Conservation (phyloP, 192 early-diverging fungal genomes). For the Gorgonomyces haynaldii region DNA sequence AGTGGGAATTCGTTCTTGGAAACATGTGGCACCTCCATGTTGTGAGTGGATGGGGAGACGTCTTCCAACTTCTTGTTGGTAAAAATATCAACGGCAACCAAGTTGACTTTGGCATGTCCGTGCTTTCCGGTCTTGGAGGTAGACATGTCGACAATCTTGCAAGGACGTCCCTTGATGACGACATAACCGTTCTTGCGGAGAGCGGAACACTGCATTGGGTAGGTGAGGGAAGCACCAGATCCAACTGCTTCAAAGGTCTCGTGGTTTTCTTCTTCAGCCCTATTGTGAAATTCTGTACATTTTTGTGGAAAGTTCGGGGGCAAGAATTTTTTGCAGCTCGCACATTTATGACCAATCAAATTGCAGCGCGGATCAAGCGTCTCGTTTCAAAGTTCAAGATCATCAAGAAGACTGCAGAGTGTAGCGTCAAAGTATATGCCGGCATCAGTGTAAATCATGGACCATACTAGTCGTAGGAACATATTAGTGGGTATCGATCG, state of each 20-base stretch:
- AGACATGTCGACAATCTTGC: conserved; percentile 99
- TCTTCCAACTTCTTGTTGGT: conserved; percentile 97
- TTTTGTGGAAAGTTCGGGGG: too few species aligned
- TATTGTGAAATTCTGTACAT: too few species aligned
- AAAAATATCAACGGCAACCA: conserved; percentile 93
- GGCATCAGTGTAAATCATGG: too few species aligned
- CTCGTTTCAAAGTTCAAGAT: too few species aligned
- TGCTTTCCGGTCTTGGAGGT: conserved; percentile 99
- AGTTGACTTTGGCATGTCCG: conserved; percentile 99
- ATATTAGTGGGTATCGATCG: too few species aligned
- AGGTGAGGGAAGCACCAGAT: conserved; percentile 86
- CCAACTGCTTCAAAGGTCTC: conserved; percentile 60
- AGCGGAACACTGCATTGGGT: conserved; percentile 96
- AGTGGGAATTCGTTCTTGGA: conserved; percentile 72
- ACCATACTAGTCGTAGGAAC: too few species aligned
- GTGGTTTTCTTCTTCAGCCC: conserved; percentile 27
- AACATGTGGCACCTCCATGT: conserved; percentile 99
- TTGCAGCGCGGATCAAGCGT: too few species aligned
- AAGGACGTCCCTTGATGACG: conserved; percentile 96
- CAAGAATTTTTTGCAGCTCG: too few species aligned
- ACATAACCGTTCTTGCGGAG: conserved; percentile 98
- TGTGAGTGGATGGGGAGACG: conserved; percentile 99
- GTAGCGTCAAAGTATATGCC: too few species aligned
- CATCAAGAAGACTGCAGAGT: too few species aligned
- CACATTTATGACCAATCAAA: too few species aligned